Evolutionary conservation across 2,329 filamentous ascomycete species (phyloP), one percentile per base, ranked within the genome.

Genomic region (Clonostachys solani): DNA sequence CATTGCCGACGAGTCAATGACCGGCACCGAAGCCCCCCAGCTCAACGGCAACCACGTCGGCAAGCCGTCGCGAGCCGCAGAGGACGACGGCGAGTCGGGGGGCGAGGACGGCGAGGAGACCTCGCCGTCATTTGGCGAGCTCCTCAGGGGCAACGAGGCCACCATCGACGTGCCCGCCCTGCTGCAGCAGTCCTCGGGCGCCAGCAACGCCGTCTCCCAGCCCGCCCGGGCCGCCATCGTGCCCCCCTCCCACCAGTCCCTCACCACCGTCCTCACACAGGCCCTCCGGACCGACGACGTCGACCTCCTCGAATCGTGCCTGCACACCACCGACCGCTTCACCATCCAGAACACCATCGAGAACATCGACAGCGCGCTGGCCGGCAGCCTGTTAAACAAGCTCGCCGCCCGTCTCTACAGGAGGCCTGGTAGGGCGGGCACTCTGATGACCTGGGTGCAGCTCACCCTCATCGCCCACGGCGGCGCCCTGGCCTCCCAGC

Each of bases 381-480:
- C 94, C 7, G 86, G 84, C 35, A 78, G 73, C 8, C 78, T 99
- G 10, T 80, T 99, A 48, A 83, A 84, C 59, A 91, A 89, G 65
- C 80, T 99, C 45, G 89, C 94, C 9, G 87, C 95, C 56, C 81
- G 92, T 49, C 81, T 99, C 63, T 86, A 96, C 67, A 82, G 87
- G 54, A 83, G 90, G 41, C 94, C 94, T 2, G 94, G 92, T 5
- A 83, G 94, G 47, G 92, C 94, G 13, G 91, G 92, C 45, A 89
- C 86, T 60, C 80, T 99, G 33, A 92, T 96, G 79, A 82, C 87
- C 15, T 99, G 94, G 92, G 87, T 97, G 40, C 92, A 96, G 68
- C 96, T 91, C 89, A 92, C 90, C 2, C 80, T 96, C 47, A 83
- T 96, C 34, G 86, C 89, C 2, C 94, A 99, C 62, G 94, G 94